Evolutionary conservation across 2,329 filamentous ascomycete species (phyloP).

Genomic region (Aspergillus sp.): DNA sequence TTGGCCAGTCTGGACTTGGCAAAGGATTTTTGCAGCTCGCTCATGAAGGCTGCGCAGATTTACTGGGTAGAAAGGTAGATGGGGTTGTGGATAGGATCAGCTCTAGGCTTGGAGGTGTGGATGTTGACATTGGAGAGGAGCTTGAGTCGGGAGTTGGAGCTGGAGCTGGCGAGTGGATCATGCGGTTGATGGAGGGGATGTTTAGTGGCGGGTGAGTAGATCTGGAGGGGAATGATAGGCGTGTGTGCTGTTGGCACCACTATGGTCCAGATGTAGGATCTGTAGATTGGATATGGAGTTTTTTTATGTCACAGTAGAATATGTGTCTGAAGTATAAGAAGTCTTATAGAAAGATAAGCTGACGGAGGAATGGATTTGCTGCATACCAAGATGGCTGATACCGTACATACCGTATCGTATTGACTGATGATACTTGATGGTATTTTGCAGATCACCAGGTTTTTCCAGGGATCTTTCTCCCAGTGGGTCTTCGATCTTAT

Average conservation of each 20-base stretch:
- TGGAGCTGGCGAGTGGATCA: slow-evolving; percentile 3
- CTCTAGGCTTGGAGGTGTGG: background rate
- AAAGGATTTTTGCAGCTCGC: slow-evolving; percentile 76
- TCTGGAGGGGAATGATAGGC: background rate
- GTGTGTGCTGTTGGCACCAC: background rate
- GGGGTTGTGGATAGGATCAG: background rate
- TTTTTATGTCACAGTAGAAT: too few species aligned
- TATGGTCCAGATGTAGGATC: background rate
- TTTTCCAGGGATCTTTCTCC: too few species aligned
- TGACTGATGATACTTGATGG: too few species aligned
- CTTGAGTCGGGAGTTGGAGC: background rate
- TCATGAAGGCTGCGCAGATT: slow-evolving; percentile 57
- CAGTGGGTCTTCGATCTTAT: too few species aligned
- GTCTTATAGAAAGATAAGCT: too few species aligned
- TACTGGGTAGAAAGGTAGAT: background rate
- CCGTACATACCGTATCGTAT: too few species aligned
- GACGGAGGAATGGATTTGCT: too few species aligned
- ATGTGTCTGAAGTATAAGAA: background rate
- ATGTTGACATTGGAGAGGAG: background rate
- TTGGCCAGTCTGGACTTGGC: slow-evolving; percentile 71
- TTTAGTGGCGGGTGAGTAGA: background rate
- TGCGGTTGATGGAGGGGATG: slow-evolving; percentile 1
- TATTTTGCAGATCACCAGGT: too few species aligned
- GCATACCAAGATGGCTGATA: too few species aligned
- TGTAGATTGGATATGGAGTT: background rate